These are phyloP conservation scores for Leishmania mexicana DNA, from an alignment of 208 protist genomes.

Conservation along the genomic window DNA sequence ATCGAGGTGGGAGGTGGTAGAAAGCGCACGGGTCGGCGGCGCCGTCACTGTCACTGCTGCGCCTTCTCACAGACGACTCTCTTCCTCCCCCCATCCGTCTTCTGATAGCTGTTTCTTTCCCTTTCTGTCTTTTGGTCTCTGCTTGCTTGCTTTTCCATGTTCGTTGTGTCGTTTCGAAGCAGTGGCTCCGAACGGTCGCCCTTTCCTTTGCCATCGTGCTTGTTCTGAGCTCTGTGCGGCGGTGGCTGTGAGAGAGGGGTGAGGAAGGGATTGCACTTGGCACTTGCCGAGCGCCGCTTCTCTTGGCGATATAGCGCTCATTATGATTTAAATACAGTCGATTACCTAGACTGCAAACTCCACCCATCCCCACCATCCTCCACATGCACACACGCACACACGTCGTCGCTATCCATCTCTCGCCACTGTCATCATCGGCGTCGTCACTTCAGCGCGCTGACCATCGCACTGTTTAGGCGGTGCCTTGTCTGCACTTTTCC, in stretches of 20 bases:
- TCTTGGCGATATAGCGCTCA: neutral
- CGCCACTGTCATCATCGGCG: neutral
- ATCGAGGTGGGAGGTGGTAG: neutral
- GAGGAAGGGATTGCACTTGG: neutral
- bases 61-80: neutral
- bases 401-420: neutral
- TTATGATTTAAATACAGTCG: neutral
- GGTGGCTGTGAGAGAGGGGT: neutral
- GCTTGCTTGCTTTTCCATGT: conserved; percentile 15
- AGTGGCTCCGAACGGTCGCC: neutral
- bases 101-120: neutral
- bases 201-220: neutral
- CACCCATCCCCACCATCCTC: neutral
- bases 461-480: neutral
- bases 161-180: neutral
- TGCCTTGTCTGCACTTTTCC: neutral
- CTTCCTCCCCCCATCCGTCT: neutral
- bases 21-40: neutral
- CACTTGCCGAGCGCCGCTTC: neutral
- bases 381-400: too few species aligned
- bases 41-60: neutral
- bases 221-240: neutral
- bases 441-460: neutral
- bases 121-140: conserved; percentile 14
- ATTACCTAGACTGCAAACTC: neutral